These are phyloP conservation scores for Stephanodiscus minutulus DNA, from an alignment of 108 stramenopile species.

Conservation along the genomic window DNA sequence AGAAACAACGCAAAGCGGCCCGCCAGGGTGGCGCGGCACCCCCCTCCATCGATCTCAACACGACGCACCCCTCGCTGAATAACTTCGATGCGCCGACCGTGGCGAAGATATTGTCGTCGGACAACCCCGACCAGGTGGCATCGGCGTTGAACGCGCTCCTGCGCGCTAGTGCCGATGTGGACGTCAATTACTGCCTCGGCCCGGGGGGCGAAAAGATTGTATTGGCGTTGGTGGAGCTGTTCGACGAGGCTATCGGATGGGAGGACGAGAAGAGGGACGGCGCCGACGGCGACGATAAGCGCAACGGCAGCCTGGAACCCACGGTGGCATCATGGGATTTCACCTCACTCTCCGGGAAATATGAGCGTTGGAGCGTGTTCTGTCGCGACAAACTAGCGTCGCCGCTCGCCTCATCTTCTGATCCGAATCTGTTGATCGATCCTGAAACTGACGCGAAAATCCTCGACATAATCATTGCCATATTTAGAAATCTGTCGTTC, in stretches of 20 bases:
- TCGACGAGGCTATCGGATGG: conserved; percentile 71
- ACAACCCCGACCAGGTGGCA: conserved; percentile 37
- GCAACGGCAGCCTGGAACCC: conserved; percentile 28
- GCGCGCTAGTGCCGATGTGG: conserved; percentile 56
- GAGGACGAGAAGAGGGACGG: conserved; percentile 1
- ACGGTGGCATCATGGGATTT: conserved; percentile 40
- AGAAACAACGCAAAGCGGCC: conserved; percentile 31
- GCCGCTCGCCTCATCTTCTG: conserved; percentile 60
- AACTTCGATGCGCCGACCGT: conserved; percentile 21
- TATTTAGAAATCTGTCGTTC: conserved; percentile 45
- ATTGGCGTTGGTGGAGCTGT: conserved; percentile 49
- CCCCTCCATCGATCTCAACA: conserved; percentile 42
- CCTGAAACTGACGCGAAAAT: conserved; percentile 30
- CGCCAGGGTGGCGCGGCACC: conserved; percentile 27
- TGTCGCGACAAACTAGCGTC: conserved; percentile 51
- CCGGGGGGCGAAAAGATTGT: conserved; percentile 56
- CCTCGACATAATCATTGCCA: conserved; percentile 38
- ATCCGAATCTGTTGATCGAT: conserved; percentile 64
- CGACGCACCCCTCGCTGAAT: conserved; percentile 37
- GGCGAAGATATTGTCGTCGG: conserved; percentile 21
- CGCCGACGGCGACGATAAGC: not conserved
- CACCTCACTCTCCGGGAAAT: conserved; percentile 36
- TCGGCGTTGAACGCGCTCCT: conserved; percentile 68
- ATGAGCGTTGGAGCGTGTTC: conserved; percentile 40
- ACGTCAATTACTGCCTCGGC: conserved; percentile 65